Evolutionary conservation across 495 filamentous ascomycete species (phyloP).

Genomic region (Talaromyces ruber): DNA sequence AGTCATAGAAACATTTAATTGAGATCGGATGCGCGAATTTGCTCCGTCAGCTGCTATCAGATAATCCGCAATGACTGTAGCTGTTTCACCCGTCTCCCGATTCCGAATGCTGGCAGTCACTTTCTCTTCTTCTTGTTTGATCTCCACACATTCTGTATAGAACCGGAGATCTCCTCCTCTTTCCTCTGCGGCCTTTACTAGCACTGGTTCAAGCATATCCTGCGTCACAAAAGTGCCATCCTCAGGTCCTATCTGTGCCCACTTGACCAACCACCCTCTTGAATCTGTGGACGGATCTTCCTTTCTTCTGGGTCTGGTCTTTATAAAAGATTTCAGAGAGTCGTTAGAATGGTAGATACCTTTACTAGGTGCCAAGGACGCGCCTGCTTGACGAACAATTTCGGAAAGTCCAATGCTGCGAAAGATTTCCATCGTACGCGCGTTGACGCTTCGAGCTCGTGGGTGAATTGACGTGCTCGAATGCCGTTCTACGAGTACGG

Average conservation of each 20-base stretch:
- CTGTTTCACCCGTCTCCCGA: conserved; percentile 8
- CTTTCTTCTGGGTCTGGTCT: conserved; percentile 9
- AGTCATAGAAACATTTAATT: conserved; percentile 8
- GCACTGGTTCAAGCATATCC: conserved; percentile 12
- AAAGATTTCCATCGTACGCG: conserved; percentile 18
- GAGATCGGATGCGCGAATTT: conserved; percentile 9
- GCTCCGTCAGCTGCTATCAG: conserved; percentile 13
- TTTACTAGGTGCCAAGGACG: conserved; percentile 7
- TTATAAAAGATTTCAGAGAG: conserved; percentile 16
- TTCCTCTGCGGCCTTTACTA: conserved; percentile 12
- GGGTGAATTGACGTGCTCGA: conserved; percentile 16
- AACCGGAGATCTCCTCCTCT: conserved; percentile 13
- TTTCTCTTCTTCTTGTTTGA: conserved; percentile 7
- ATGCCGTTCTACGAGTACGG: conserved; percentile 16
- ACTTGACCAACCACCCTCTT: neutral
- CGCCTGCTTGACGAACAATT: conserved; percentile 4
- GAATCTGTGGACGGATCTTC: neutral
- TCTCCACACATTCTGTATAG: conserved; percentile 6
- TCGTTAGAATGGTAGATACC: conserved; percentile 13
- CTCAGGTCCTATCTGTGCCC: conserved; percentile 1
- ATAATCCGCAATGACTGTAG: conserved; percentile 8
- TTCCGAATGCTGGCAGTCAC: conserved; percentile 11
- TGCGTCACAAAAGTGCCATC: conserved; percentile 13
- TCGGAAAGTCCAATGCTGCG: conserved; percentile 11
- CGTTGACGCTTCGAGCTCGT: conserved; percentile 19